Evolutionary conservation across 208 protist genomes (phyloP).

Genomic region (Leishmania turanica): DNA sequence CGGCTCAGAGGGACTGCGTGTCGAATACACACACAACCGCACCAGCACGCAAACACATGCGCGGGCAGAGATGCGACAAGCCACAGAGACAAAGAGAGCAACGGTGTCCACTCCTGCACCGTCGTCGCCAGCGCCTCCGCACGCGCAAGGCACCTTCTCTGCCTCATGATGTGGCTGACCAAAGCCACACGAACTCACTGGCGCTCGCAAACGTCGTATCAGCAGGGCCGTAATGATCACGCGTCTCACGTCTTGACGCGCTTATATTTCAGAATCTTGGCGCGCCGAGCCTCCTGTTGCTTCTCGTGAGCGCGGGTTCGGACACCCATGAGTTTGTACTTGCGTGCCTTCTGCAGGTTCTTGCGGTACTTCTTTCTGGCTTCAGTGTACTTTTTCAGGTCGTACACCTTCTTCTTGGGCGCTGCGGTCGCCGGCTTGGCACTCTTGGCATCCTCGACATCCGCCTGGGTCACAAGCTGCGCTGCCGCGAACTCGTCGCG

Average conservation of each 20-base stretch:
- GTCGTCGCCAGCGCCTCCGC: neutral
- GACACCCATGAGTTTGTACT: slow-evolving; percentile 85
- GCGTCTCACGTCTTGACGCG: slow-evolving; percentile 80
- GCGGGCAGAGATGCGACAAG: neutral
- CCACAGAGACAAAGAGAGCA: neutral
- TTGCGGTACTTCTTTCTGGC: slow-evolving; percentile 89
- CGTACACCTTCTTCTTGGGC: slow-evolving; percentile 91
- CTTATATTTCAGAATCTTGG: slow-evolving; percentile 88
- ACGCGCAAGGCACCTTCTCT: neutral
- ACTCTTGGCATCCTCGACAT: slow-evolving; percentile 91
- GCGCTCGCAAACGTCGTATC: neutral
- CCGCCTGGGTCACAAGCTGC: slow-evolving; percentile 88
- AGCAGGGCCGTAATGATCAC: neutral
- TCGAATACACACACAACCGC: neutral
- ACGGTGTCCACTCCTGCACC: neutral
- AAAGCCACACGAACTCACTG: neutral
- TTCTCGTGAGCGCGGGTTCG: slow-evolving; percentile 89
- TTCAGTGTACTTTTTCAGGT: slow-evolving; percentile 92
- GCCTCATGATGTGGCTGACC: neutral
- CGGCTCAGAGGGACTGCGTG: neutral
- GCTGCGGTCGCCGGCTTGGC: slow-evolving; percentile 73
- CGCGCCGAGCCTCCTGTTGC: slow-evolving; percentile 86
- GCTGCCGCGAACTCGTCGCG: slow-evolving; percentile 83
- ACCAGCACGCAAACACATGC: neutral
- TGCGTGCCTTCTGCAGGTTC: slow-evolving; percentile 81